Evolutionary conservation across 176 grass and related monocot species (phyloP), one percentile per base, ranked within the genome.

Genomic region (Phragmites australis): DNA sequence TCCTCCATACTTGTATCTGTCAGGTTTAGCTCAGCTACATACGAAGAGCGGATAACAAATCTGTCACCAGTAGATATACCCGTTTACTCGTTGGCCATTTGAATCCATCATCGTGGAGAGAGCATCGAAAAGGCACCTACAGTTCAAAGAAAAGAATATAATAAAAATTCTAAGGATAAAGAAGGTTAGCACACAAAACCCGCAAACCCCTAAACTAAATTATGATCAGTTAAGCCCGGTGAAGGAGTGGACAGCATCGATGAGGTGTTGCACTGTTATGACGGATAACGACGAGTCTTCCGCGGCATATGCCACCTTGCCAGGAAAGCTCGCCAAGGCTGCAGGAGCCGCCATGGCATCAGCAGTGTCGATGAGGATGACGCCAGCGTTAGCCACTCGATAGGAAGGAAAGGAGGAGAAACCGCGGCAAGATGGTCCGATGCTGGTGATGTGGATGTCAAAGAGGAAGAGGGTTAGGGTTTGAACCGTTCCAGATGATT

Each of bases 221-320:
- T 14, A 42, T 47, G 6, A 70, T 43, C 67, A 70, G 43, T 70
- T 70, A 23, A 70, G 25, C 22, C 43, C 67, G 1, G 43, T 70
- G 67, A 47, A 70, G 23, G 67, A 70, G 67, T 70, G 67, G 67
- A 70, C 43, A 23, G 67, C 67, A 23, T 18, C 42, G 6, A 70
- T 70, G 67, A 70, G 67, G 23, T 70, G 13, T 23, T 70, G 43
- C 67, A 48, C 22, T 6, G 67, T 43, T 2, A 13, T 25, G 23
- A 70, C 67, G 14, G 67, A 27, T 25, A 70, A 13, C 13, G 42
- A 16, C 22, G 67, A 47, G 13, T 70, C 67, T 14, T 48, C 43
- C 43, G 42, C 23, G 5, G 10, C 6, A 40, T 42, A 68, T 12
- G 65, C 65, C n/a, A 68, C 41, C 22, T 68, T 42, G 65, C 41